Conservation (phyloP, 108 stramenopile species). For the Craspedostauros australis region DNA sequence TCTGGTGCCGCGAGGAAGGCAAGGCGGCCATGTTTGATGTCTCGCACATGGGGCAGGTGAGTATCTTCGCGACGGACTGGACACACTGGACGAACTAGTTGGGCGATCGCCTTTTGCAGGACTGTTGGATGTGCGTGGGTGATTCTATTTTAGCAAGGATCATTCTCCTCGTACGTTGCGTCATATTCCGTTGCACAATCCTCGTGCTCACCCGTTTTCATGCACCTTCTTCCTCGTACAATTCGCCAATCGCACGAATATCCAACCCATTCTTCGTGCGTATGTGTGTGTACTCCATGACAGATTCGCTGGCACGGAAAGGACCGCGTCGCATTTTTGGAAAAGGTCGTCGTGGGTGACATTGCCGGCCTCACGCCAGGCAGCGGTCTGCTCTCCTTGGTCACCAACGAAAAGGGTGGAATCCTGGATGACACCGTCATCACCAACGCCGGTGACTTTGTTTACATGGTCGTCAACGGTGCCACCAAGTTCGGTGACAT, state of each 20-base stretch:
- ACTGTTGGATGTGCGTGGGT: no score
- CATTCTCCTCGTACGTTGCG: no score
- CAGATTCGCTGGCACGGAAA: conserved; percentile 92
- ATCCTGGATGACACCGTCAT: conserved; percentile 98
- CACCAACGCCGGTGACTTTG: conserved; percentile 78
- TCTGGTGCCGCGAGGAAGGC: conserved; percentile 81
- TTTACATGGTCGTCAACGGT: conserved; percentile 98
- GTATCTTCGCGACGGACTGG: no score
- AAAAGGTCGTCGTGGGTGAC: conserved; percentile 90
- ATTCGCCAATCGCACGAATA: neutral
- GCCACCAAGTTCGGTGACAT: conserved; percentile 96
- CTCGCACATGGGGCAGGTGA: conserved; percentile 98
- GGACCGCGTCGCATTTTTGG: conserved; percentile 84
- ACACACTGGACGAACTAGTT: no score
- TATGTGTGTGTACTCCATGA: neutral
- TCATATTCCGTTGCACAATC: no score
- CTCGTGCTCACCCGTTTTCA: no score
- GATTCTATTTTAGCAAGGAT: no score
- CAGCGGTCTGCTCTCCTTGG: conserved; percentile 71
- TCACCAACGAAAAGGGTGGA: conserved; percentile 91
- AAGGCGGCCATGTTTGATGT: conserved; percentile 92
- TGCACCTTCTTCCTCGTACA: neutral
- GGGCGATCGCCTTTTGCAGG: no score
- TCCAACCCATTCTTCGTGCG: neutral
- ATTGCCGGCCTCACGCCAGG: conserved; percentile 71